These are phyloP conservation scores for Boletus sp. DNA, from an alignment of 768 basidiomycete species.

Conservation along the genomic window DNA sequence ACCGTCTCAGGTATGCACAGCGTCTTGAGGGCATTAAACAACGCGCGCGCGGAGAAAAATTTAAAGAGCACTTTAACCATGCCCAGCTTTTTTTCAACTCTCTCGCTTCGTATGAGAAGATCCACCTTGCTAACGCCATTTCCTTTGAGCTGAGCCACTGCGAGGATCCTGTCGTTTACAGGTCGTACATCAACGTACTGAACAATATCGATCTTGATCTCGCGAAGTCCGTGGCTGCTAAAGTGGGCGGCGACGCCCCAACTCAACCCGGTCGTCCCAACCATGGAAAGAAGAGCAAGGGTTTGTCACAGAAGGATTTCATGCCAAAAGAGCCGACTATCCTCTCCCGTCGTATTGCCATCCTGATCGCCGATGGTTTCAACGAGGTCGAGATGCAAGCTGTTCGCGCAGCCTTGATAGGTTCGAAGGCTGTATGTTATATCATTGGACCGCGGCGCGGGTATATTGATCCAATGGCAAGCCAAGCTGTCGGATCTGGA, in stretches of 20 bases:
- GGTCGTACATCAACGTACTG: conserved; percentile 62
- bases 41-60: conserved; percentile 67
- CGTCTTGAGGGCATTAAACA: conserved; percentile 54
- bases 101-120: conserved; percentile 61
- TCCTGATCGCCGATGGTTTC: conserved; percentile 77
- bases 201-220: conserved; percentile 75
- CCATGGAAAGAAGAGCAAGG: conserved; percentile 53
- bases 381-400: conserved; percentile 56
- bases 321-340: conserved; percentile 57
- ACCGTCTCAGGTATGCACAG: conserved; percentile 42
- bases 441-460: conserved; percentile 70
- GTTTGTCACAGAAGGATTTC: conserved; percentile 61
- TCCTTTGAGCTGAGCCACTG: conserved; percentile 85
- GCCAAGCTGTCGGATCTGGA: conserved; percentile 26
- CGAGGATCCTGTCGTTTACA: conserved; percentile 70
- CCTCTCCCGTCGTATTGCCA: conserved; percentile 67
- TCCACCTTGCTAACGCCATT: conserved; percentile 67
- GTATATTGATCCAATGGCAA: conserved; percentile 37
- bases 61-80: conserved; percentile 75
- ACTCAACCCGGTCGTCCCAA: conserved; percentile 49
- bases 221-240: conserved; percentile 63
- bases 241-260: conserved; percentile 61
- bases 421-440: conserved; percentile 56
- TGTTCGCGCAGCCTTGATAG: conserved; percentile 52
- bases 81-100: conserved; percentile 85